phyloP scores from a whole-genome alignment of 2,329 filamentous ascomycete species.

The Botrytis aclada region DNA sequence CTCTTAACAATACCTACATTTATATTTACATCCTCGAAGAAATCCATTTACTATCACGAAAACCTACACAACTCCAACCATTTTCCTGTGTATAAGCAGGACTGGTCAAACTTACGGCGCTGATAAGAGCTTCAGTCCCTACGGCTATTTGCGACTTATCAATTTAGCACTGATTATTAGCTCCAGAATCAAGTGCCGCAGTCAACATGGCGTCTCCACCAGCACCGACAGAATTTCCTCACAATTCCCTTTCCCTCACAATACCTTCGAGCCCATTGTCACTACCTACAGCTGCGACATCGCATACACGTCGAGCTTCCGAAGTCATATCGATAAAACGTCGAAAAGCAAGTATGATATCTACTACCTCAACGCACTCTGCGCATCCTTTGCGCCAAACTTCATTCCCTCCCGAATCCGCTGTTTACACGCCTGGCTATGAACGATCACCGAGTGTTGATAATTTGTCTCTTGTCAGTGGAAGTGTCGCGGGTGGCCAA shows the following conservation, averaged over 20 bases:
- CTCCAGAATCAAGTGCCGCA: neutral
- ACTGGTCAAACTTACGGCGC: neutral
- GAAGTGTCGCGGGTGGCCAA: slow-evolving; percentile 50
- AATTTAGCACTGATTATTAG: neutral
- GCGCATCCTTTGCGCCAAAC: slow-evolving; percentile 75
- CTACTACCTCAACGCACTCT: slow-evolving; percentile 50
- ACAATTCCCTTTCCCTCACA: slow-evolving; percentile 49
- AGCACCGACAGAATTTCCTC: slow-evolving; percentile 29
- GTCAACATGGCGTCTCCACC: slow-evolving; percentile 35
- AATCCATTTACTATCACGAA: no score
- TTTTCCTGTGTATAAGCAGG: neutral
- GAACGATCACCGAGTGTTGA: slow-evolving; percentile 66
- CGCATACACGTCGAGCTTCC: slow-evolving; percentile 53
- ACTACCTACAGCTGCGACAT: slow-evolving; percentile 50
- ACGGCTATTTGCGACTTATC: slow-evolving; percentile 5
- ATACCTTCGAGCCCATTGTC: slow-evolving; percentile 46
- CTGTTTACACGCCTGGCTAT: slow-evolving; percentile 41
- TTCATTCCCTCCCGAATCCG: slow-evolving; percentile 69
- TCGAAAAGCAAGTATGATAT: slow-evolving; percentile 66
- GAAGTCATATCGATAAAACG: slow-evolving; percentile 56
- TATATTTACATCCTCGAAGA: neutral
- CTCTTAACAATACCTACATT: neutral
- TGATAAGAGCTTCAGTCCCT: neutral
- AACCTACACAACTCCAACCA: neutral
- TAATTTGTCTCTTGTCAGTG: slow-evolving; percentile 56